phyloP scores from a whole-genome alignment of 2,329 filamentous ascomycete genomes.

The Trichophyton rubrum region DNA sequence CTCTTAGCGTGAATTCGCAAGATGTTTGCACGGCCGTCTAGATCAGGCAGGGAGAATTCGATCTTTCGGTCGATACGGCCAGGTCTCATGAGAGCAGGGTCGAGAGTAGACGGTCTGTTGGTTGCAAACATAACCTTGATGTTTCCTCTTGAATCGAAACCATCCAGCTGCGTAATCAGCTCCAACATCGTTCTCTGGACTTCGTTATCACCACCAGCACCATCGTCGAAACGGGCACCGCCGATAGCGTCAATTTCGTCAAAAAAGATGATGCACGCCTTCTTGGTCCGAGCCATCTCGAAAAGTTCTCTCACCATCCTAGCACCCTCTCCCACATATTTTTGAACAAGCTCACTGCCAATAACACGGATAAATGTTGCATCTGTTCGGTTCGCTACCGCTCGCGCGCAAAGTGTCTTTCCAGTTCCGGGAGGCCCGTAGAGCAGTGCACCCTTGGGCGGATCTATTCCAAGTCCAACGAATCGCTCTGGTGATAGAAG shows the following conservation, averaged over 20 bases:
- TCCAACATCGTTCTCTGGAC: slow-evolving; percentile 97
- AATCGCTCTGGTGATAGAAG: slow-evolving; percentile 92
- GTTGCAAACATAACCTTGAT: slow-evolving; percentile 99
- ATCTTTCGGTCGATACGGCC: slow-evolving; percentile 98
- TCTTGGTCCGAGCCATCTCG: slow-evolving; percentile 98
- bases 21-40: slow-evolving; percentile 95
- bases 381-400: slow-evolving; percentile 94
- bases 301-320: slow-evolving; percentile 98
- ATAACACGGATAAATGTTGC: slow-evolving; percentile 98
- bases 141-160: slow-evolving; percentile 91
- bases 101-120: slow-evolving; percentile 87
- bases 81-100: slow-evolving; percentile 93
- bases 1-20: slow-evolving; percentile 97
- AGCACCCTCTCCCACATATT: slow-evolving; percentile 96
- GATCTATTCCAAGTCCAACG: slow-evolving; percentile 96
- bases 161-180: slow-evolving; percentile 90
- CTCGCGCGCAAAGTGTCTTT: slow-evolving; percentile 94
- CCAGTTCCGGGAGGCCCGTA: slow-evolving; percentile 98
- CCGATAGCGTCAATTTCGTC: slow-evolving; percentile 96
- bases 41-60: slow-evolving; percentile 92
- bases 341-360: slow-evolving; percentile 93
- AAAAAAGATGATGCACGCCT: slow-evolving; percentile 99
- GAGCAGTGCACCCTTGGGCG: slow-evolving; percentile 89
- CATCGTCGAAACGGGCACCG: slow-evolving; percentile 91
- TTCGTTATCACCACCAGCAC: slow-evolving; percentile 92